These are phyloP conservation scores for Saturnispora galanensis DNA, from an alignment of 805 yeast species.

Conservation along the genomic window DNA sequence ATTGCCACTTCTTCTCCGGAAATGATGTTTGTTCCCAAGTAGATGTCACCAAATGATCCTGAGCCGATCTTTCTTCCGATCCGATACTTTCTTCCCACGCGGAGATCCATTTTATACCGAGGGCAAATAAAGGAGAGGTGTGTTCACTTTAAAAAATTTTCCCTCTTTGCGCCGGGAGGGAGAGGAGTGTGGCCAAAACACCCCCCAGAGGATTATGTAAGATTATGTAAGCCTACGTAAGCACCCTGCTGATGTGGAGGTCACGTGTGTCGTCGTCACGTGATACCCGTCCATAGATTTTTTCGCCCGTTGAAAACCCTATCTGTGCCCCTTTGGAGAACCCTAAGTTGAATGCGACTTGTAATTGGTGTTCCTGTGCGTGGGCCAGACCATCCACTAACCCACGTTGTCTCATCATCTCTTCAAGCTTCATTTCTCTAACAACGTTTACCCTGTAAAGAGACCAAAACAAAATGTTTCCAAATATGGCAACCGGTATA, in stretches of 20 bases:
- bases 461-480: no score
- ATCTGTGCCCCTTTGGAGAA: background rate
- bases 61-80: conserved; percentile 94
- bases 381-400: conserved; percentile 4
- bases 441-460: no score
- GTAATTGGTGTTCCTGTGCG: background rate
- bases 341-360: background rate
- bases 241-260: conserved; percentile 1
- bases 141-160: background rate
- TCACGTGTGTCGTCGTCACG: background rate
- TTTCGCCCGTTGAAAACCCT: conserved; percentile 1
- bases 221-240: background rate
- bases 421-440: conserved; percentile 5
- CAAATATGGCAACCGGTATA: no score
- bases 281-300: background rate
- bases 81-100: conserved; percentile 90
- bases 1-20: conserved; percentile 98
- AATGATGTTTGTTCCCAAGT: conserved; percentile 83
- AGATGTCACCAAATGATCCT: conserved; percentile 96
- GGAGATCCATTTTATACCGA: conserved; percentile 43
- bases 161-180: background rate
- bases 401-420: conserved; percentile 6
- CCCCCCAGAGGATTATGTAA: no score
- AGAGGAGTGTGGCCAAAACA: background rate
- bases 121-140: background rate